Conservation (phyloP, 2,329 filamentous ascomycete species). For the Aspergillus costaricaensis region DNA sequence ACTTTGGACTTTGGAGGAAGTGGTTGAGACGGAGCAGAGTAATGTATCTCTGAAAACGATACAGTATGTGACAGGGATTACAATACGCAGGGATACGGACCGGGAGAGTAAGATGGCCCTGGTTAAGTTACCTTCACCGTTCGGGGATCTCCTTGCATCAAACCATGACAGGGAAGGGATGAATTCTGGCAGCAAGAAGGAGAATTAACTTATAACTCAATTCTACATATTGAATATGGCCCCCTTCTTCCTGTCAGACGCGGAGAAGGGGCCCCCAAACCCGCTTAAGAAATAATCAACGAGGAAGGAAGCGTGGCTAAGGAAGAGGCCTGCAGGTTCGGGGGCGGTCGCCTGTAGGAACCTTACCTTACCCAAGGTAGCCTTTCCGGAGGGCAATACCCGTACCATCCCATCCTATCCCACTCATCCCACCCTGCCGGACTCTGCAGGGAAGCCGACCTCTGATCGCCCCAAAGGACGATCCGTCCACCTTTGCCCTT, state of each 20-base stretch:
- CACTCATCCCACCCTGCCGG: conserved; percentile 13
- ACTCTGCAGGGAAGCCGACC: conserved; percentile 25
- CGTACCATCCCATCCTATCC: background rate
- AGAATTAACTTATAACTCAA: conserved; percentile 1
- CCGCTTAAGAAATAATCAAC: too few relatives aligned
- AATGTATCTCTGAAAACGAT: background rate
- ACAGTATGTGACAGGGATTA: background rate
- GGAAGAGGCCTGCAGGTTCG: background rate
- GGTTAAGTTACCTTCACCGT: background rate
- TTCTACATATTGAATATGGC: background rate
- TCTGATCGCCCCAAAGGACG: conserved; percentile 28
- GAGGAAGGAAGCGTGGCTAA: background rate
- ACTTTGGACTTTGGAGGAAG: conserved; percentile 11
- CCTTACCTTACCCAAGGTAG: background rate
- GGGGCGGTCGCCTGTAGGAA: too few relatives aligned
- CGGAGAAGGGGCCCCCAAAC: background rate
- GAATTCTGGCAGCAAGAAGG: background rate
- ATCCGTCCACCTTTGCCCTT: conserved; percentile 30
- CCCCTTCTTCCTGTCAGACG: background rate
- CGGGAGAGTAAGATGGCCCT: background rate
- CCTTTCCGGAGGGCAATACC: background rate
- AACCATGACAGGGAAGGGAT: background rate
- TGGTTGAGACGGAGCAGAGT: background rate
- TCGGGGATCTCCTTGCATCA: conserved; percentile 1
- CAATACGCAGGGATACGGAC: background rate